Evolutionary conservation across 2,329 filamentous ascomycete species (phyloP), one percentile per base, ranked within the genome.

Genomic region (Rachicladosporium sp.): DNA sequence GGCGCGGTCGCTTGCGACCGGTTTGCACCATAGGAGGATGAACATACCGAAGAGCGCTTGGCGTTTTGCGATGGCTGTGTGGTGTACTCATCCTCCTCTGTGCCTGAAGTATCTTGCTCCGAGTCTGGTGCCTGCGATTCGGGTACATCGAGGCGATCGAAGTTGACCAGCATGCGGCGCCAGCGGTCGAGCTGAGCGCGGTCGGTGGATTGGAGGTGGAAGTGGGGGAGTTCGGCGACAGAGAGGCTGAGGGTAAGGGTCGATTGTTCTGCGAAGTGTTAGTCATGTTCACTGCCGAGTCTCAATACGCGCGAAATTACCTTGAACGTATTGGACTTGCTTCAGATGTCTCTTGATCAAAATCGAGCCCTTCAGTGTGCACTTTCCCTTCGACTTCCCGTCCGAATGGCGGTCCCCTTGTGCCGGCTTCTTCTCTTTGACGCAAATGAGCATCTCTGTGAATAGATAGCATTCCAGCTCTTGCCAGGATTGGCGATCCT

Each of bases 371-470:
- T 98, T 98, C 32, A 98, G 69, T 0, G 88, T 93, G 67, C 82
- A 95, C 47, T 78, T 77, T 7, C 74, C 68, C 58, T 81, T 88
- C 41, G 73, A 71, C 13, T 71, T 72, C 1, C 68, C 36, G 4
- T 68, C 66, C 11, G 64, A 63, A 1, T 62, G 51, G 15, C 67
- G 67, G n/a, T 74, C 80, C 74, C 83, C 88, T 48, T 83, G 76
- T 37, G 76, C 71, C 31, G 72, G 69, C 65, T 88, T 94, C 73
- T 95, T 96, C 64, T 96, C 91, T 64, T 96, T 98, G 45, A 98
- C 87, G 57, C 91, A 98, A 48, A 98, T 98, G 52, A 98, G 81
- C 91, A 98, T 98, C 65, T 98, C 91, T 4, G 82, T 85, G 57
- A 98, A 98, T 23, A 98, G 73, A 59, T 86, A 98, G 61, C 91